Percentiles rank a stretch among this genome's conserved stretches.
Conservation (phyloP, 176 grass and related monocot species). For the Cymbopogon citratus region DNA sequence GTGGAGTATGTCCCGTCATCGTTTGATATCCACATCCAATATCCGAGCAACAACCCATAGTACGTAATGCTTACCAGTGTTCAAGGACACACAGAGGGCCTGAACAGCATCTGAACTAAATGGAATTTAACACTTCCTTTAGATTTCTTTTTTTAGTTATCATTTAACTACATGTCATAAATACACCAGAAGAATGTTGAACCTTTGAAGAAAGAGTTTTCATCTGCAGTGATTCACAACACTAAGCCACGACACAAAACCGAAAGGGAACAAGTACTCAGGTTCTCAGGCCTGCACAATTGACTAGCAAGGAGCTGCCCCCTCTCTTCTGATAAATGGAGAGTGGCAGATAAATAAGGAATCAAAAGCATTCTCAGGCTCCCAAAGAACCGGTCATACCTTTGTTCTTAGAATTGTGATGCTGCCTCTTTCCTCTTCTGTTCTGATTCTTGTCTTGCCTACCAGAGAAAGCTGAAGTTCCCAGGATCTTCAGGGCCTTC, state of each 20-base stretch:
- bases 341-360: slow-evolving; percentile 15
- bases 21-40: neutral
- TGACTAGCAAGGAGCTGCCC: slow-evolving; percentile 36
- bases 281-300: slow-evolving; percentile 47
- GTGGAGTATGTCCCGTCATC: too few relatives aligned
- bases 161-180: slow-evolving; percentile 27
- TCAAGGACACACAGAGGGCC: neutral
- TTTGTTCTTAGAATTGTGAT: slow-evolving; percentile 93
- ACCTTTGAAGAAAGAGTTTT: slow-evolving; percentile 29
- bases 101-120: slow-evolving; percentile 8
- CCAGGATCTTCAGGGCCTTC: slow-evolving; percentile 36
- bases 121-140: neutral
- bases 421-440: slow-evolving; percentile 88
- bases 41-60: neutral
- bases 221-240: slow-evolving; percentile 22
- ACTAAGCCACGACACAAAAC: slow-evolving; percentile 12
- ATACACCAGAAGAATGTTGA: slow-evolving; percentile 30
- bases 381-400: slow-evolving; percentile 33
- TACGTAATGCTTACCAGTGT: neutral
- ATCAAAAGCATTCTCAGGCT: neutral
- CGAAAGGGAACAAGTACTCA: neutral
- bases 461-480: slow-evolving; percentile 35
- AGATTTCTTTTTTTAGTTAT: slow-evolving; percentile 3
- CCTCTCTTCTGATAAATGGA: slow-evolving; percentile 46
- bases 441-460: slow-evolving; percentile 79